phyloP scores from a whole-genome alignment of 1,284 basidiomycete species.

The Porodaedalea pini region DNA sequence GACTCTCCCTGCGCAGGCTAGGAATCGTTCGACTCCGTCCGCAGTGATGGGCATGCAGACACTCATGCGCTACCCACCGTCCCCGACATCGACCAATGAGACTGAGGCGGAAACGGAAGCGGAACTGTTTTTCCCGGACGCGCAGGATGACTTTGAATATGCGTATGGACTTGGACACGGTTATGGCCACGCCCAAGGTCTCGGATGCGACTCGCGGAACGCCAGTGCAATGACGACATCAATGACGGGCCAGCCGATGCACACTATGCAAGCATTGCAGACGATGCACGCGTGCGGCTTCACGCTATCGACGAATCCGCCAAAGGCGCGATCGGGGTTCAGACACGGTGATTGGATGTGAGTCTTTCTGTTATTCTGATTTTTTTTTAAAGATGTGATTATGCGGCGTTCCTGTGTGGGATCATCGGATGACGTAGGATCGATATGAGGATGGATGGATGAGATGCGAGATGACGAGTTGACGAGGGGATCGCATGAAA shows the following conservation, averaged over 20 bases:
- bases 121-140: conserved; percentile 3
- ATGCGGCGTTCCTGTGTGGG: background rate
- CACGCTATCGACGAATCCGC: conserved; percentile 71
- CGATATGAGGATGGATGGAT: background rate
- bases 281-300: background rate
- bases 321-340: conserved; percentile 69
- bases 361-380: conserved; percentile 31
- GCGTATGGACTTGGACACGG: background rate
- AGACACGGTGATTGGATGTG: conserved; percentile 78
- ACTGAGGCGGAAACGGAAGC: conserved; percentile 2
- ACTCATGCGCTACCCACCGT: background rate
- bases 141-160: conserved; percentile 1
- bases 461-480: background rate
- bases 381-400: too few species aligned
- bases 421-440: too few species aligned
- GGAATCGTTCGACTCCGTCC: background rate
- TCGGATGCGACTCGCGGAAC: background rate
- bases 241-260: background rate
- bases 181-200: background rate
- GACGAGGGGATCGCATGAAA: background rate
- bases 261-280: background rate
- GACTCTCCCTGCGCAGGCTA: background rate
- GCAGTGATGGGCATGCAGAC: background rate
- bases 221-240: background rate
- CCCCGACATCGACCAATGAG: conserved; percentile 1